Conservation (phyloP, 2,329 filamentous ascomycete genomes). For the Chaetoscypha palmicola region DNA sequence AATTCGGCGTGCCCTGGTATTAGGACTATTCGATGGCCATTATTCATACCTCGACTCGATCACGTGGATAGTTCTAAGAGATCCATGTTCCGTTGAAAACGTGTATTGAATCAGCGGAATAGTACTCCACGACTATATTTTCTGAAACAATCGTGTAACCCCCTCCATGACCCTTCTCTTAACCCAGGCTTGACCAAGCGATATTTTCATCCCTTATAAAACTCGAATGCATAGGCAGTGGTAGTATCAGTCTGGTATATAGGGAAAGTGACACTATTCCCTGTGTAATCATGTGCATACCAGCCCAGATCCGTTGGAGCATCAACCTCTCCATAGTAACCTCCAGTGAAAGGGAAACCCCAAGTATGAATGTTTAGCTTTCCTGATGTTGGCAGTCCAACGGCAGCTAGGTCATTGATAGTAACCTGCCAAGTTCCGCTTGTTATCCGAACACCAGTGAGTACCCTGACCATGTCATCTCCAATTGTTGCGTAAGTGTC, state of each 20-base stretch:
- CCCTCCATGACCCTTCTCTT: no score
- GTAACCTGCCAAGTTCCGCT: conserved; percentile 24
- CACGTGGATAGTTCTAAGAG: no score
- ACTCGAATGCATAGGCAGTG: conserved; percentile 38
- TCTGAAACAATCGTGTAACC: no score
- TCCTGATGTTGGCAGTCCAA: conserved; percentile 18
- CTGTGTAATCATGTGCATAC: conserved; percentile 31
- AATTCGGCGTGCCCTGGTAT: no score
- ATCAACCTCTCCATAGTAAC: conserved; percentile 20
- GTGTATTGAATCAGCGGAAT: no score
- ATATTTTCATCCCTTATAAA: conserved; percentile 15
- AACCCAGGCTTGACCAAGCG: no score
- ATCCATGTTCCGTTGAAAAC: no score
- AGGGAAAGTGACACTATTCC: conserved; percentile 33
- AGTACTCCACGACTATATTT: no score
- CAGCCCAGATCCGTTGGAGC: conserved; percentile 28
- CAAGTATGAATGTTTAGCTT: conserved; percentile 24
- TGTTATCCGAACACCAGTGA: conserved; percentile 15
- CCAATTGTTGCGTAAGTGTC: conserved; percentile 23
- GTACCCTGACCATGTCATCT: conserved; percentile 14
- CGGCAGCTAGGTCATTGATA: conserved; percentile 15
- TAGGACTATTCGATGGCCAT: no score
- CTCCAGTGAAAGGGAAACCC: conserved; percentile 22
- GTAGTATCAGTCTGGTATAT: conserved; percentile 33
- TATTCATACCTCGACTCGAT: no score